Base-by-base conservation (phyloP, 805 yeast genomes). In the Nakazawaea laoshanensis region DNA sequence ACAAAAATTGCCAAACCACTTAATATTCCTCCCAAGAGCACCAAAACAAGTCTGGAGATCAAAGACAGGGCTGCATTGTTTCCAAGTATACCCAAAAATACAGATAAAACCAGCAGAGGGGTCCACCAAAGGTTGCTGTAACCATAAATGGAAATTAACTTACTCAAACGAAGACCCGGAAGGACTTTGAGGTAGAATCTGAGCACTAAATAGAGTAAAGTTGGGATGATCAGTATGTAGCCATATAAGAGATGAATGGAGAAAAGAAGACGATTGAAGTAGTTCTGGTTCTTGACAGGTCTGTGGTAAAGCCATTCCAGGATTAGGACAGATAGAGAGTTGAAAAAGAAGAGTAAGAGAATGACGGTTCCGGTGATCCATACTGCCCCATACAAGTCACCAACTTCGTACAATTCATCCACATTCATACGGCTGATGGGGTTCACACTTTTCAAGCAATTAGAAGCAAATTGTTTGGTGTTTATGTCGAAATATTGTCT, bases 281-380 rank as follows among this genome's bases (percentile, higher is more conserved):
- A 80, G 37, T 65, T 61, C 19, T 59, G 55, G 7, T 65, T 59
- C 14, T 59, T 60, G 16, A 55, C 52, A 30, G 52, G 47, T 11
- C 37, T 42, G 10, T 60, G 46, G 48, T 72, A 66, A 18, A 70
- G 44, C 61, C 71, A 65, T 17, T 71, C 65, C n/a, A 74, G 60
- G n/a, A 86, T 45, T 15, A 81, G 48, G 30, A 77, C 75, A 3
- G 83, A 70, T 14, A 83, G 67, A 0, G 94, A 79, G 22, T 81
- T 71, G 28, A 87, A 69, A 37, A 86, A 76, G 56, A 87, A 87
- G 51, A 84, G 63, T 20, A 78, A 60, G 42, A 83, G 73, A 1
- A 84, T 74, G 31, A 85, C 71, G 0, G 95, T 80, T 1, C 87
- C 86, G 9, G 89, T 82, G 27, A 88, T 76, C 97, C 97, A 88